These are phyloP conservation scores for Lachnellula arida DNA, from an alignment of 2,329 filamentous ascomycete species.

Conservation along the genomic window DNA sequence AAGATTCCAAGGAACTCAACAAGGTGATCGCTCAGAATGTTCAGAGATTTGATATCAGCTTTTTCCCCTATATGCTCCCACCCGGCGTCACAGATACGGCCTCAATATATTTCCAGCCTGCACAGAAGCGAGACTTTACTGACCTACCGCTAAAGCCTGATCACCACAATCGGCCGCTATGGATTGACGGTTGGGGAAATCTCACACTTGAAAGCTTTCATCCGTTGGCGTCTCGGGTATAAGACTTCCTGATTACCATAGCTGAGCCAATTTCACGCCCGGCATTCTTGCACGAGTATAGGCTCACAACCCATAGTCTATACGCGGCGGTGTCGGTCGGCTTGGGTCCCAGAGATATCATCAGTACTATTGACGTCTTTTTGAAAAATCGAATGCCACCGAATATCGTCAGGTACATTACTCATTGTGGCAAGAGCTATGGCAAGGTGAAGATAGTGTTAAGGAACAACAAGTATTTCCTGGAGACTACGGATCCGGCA, in stretches of 20 bases:
- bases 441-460: conserved; percentile 94
- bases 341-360: conserved; percentile 81
- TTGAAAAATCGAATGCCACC: conserved; percentile 83
- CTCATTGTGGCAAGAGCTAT: conserved; percentile 78
- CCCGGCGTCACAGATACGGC: too few relatives aligned
- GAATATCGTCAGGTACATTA: conserved; percentile 71
- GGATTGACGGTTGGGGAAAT: conserved; percentile 83
- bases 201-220: conserved; percentile 96
- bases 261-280: conserved; percentile 89
- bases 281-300: conserved; percentile 88
- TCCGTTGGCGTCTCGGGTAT: conserved; percentile 76
- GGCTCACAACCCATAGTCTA: conserved; percentile 83
- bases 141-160: conserved; percentile 80
- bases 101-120: too few relatives aligned
- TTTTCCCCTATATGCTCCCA: too few relatives aligned
- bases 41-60: too few relatives aligned
- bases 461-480: conserved; percentile 89
- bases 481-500: conserved; percentile 84
- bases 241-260: conserved; percentile 94
- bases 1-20: too few relatives aligned
- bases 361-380: conserved; percentile 79
- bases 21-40: too few relatives aligned
- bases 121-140: conserved; percentile 56
- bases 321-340: conserved; percentile 95
- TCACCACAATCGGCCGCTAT: conserved; percentile 83